Base-by-base conservation (phyloP, 345 rosid genomes). In the Euphorbia lathyris region DNA sequence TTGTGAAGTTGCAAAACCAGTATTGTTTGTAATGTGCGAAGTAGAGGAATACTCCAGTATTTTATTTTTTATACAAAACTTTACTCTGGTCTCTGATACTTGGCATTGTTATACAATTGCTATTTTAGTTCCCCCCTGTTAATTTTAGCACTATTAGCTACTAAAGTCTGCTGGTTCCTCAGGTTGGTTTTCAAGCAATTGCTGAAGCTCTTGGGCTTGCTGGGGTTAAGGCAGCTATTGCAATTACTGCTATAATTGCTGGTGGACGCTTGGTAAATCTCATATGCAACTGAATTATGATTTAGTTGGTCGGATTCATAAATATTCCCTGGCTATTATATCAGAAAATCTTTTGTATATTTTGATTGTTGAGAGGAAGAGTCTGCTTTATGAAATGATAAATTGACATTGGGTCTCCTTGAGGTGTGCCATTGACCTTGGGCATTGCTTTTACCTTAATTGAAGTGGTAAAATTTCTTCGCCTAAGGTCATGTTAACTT, bases 151-250 rank as follows among this genome's bases (percentile, higher is more conserved):
- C 32, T 61, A 67, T 68, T 43, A 66, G 13, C 63, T 17, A 22
- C 48, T 79, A 23, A 68, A 63, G 30, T 58, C 66, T 43, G 23
- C 63, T 82, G 63, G 38, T 48, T 83, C 82, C 67, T 65, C 87
- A 95, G 97, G 79, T 95, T 79, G 99, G 99, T 72, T 87, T 95
- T 82, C 89, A 90, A 83, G 96, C 99, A 71, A 95, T 95, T 75
- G 96, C 96, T 58, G 99, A 95, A 79, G 99, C 99, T 81, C 97
- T 95, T 79, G 99, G 99, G 72, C 52, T 90, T 63, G 99, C 99
- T 72, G 97, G 91, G 79, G 96, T 95, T 71, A 95, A 90, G 83
- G 97, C 97, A 20, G 87, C 86, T 34, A 88, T 92, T 84, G 99
- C 99, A 76, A 90, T 94, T 74, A 77, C 96, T 75, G 97, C 90